These are phyloP conservation scores for Chlorencoelia australis DNA, from an alignment of 2,329 filamentous ascomycete genomes.

Conservation along the genomic window DNA sequence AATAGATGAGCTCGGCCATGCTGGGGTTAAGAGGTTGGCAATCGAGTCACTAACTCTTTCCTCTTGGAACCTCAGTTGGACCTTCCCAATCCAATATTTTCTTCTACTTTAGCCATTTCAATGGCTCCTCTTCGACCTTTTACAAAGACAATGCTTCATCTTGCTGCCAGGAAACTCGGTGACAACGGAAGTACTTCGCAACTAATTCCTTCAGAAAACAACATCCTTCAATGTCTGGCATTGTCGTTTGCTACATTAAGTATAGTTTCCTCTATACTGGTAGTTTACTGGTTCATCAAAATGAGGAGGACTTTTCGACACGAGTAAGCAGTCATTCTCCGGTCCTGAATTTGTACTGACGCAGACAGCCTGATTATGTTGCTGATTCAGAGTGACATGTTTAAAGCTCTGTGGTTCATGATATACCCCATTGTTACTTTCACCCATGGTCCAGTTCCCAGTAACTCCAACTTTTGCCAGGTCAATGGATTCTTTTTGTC, in stretches of 20 bases:
- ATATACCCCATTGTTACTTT: slow-evolving; percentile 53
- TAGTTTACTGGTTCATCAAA: slow-evolving; percentile 62
- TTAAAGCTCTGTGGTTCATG: slow-evolving; percentile 60
- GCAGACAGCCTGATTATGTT: slow-evolving; percentile 57
- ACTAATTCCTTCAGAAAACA: slow-evolving; percentile 9
- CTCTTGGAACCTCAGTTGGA: too few species aligned
- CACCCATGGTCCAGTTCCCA: slow-evolving; percentile 37
- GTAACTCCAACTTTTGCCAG: slow-evolving; percentile 51
- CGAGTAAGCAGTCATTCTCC: slow-evolving; percentile 40
- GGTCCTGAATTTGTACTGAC: slow-evolving; percentile 9
- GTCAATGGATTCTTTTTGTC: slow-evolving; percentile 58
- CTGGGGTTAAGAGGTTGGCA: too few species aligned
- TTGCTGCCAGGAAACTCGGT: slow-evolving; percentile 7
- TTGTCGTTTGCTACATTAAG: slow-evolving; percentile 41
- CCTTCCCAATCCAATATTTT: too few species aligned
- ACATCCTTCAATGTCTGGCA: slow-evolving; percentile 23
- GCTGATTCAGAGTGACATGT: slow-evolving; percentile 61
- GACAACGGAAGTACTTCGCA: slow-evolving; percentile 9
- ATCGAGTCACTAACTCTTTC: too few species aligned
- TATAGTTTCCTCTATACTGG: slow-evolving; percentile 42
- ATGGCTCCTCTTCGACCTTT: slow-evolving; percentile 19
- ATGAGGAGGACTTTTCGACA: slow-evolving; percentile 69
- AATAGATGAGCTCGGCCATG: too few species aligned
- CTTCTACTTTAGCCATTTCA: too few species aligned
- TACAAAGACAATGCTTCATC: slow-evolving; percentile 7